Percentiles rank a stretch among this genome's conserved stretches.
phyloP scores from a whole-genome alignment of 129 eudicot genomes.

The Lonicera japonica region DNA sequence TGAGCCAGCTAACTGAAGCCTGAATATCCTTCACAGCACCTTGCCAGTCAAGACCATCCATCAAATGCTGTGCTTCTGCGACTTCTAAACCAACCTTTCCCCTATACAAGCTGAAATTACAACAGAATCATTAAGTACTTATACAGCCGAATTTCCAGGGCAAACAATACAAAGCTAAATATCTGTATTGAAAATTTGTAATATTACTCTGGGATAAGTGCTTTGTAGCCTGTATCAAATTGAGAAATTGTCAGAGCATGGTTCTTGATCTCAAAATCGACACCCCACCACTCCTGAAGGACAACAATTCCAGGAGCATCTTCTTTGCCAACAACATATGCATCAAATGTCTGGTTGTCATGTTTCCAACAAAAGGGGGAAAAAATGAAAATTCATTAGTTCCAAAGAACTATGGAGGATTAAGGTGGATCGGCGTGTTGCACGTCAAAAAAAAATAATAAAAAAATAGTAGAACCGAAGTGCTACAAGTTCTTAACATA shows the following conservation, averaged over 20 bases:
- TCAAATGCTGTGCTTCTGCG: conserved; percentile 95
- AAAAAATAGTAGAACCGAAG: not conserved
- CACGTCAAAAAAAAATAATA: too few species aligned
- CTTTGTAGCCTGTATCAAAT: conserved; percentile 62
- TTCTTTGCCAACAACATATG: conserved; percentile 90
- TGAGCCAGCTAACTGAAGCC: conserved; percentile 93
- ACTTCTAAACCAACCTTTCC: conserved; percentile 94
- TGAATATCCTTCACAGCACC: conserved; percentile 93
- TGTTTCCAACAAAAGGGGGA: not conserved
- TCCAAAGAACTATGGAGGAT: not conserved
- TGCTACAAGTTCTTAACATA: not conserved
- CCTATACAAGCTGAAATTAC: conserved; percentile 60
- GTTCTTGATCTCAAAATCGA: conserved; percentile 88
- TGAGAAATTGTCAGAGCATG: conserved; percentile 72
- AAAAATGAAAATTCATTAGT: not conserved
- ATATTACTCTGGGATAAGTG: conserved; percentile 87
- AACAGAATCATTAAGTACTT: not conserved
- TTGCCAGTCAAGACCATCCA: conserved; percentile 95
- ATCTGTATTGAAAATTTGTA: not conserved
- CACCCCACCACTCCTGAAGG: conserved; percentile 98
- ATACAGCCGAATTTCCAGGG: not conserved
- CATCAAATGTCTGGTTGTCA: conserved; percentile 62
- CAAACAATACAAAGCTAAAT: conserved; percentile 1
- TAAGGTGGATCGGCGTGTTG: too few species aligned
- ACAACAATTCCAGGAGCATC: conserved; percentile 95